These are phyloP conservation scores for Xanthoconium purpureum DNA, from an alignment of 768 basidiomycete species.

Conservation along the genomic window DNA sequence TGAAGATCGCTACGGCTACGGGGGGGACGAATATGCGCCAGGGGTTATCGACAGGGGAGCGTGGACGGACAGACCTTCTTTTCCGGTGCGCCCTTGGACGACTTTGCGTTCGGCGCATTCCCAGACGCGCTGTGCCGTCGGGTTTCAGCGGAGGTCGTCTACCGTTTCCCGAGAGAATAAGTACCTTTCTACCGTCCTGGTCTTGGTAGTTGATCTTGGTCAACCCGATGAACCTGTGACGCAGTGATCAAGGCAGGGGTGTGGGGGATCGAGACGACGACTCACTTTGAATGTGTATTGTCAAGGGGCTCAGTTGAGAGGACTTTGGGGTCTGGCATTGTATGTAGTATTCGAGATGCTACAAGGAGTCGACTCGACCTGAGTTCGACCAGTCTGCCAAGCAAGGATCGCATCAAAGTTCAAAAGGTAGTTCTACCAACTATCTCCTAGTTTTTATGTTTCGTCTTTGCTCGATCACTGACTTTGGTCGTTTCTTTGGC, in stretches of 20 bases:
- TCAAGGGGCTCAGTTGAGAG: constrained; percentile 51
- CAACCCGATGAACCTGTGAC: constrained; percentile 74
- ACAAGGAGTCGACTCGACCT: neutral
- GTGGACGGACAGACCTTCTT: constrained; percentile 59
- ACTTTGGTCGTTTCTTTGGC: constrained; percentile 14
- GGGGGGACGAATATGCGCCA: too few species aligned
- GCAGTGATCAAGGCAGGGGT: neutral
- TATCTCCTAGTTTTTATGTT: neutral
- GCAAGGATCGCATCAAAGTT: neutral
- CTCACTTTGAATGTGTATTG: constrained; percentile 57
- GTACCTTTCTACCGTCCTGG: constrained; percentile 69
- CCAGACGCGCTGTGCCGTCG: constrained; percentile 67
- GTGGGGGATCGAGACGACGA: neutral
- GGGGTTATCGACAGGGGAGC: neutral
- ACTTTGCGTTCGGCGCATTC: constrained; percentile 86
- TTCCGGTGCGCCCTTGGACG: constrained; percentile 69
- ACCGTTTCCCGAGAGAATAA: neutral
- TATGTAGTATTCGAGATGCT: constrained; percentile 1
- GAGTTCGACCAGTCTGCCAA: constrained; percentile 5
- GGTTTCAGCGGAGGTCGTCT: neutral
- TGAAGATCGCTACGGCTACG: constrained; percentile 80
- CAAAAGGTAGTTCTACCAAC: neutral
- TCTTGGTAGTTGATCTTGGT: constrained; percentile 82
- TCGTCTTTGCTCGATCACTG: neutral
- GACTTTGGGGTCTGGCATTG: constrained; percentile 47